Evolutionary conservation across 2,329 filamentous ascomycete genomes (phyloP).

Genomic region (Penicillium digitatum): DNA sequence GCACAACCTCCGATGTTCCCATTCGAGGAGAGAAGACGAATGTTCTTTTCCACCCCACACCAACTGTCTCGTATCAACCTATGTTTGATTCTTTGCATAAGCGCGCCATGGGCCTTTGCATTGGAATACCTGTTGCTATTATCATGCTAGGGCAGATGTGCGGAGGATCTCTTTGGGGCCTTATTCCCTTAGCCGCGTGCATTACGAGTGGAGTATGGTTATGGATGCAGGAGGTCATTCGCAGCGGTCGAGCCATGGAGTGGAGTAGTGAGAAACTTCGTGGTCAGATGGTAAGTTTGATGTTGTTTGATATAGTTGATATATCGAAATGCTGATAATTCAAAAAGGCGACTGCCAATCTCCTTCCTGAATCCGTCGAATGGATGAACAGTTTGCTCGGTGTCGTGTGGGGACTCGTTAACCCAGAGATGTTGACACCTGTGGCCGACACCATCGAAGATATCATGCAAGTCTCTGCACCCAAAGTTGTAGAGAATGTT

Average conservation of each 20-base stretch:
- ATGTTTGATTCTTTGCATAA: conserved; percentile 76
- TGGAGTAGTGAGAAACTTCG: conserved; percentile 84
- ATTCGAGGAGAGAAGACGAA: conserved; percentile 97
- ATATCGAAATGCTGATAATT: neutral
- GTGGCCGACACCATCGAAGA: conserved; percentile 93
- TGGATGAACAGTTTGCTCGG: conserved; percentile 91
- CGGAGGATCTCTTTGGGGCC: conserved; percentile 69
- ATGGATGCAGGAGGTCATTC: conserved; percentile 83
- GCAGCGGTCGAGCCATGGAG: conserved; percentile 75
- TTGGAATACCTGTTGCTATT: conserved; percentile 67
- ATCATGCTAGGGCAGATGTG: conserved; percentile 74
- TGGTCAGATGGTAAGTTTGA: conserved; percentile 63
- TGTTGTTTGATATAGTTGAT: neutral
- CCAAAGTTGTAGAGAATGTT: conserved; percentile 86
- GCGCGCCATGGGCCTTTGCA: conserved; percentile 66
- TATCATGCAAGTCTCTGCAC: conserved; percentile 94
- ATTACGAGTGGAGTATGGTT: conserved; percentile 75
- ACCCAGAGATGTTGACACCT: conserved; percentile 89
- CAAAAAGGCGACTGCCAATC: conserved; percentile 67
- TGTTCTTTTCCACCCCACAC: conserved; percentile 90
- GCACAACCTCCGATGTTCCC: conserved; percentile 86
- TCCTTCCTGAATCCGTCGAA: conserved; percentile 88
- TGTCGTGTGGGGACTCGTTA: conserved; percentile 84
- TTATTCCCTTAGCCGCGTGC: conserved; percentile 69
- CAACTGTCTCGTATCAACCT: conserved; percentile 81